Evolutionary conservation across 768 basidiomycete species (phyloP).

Genomic region (Kondoa subrosea): DNA sequence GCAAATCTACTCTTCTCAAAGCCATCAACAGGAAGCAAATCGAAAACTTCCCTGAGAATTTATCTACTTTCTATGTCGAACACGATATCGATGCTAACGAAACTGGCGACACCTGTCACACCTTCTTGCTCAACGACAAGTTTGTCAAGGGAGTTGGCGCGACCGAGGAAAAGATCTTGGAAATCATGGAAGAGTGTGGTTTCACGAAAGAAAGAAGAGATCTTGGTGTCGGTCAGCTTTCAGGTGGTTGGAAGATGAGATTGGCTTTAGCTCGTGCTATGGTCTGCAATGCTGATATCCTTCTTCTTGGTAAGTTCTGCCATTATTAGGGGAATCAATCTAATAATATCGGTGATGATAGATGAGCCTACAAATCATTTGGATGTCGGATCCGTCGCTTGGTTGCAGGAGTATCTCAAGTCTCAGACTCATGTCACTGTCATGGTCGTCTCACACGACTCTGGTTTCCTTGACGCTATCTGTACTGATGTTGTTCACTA

Average conservation of each 20-base stretch:
- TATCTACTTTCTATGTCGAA: slow-evolving; percentile 90
- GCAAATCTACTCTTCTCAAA: slow-evolving; percentile 89
- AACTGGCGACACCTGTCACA: slow-evolving; percentile 26
- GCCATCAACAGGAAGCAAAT: slow-evolving; percentile 81
- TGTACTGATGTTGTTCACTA: slow-evolving; percentile 97
- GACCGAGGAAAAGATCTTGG: slow-evolving; percentile 57
- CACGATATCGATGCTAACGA: slow-evolving; percentile 48
- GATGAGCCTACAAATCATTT: slow-evolving; percentile 33
- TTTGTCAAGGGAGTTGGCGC: slow-evolving; percentile 77
- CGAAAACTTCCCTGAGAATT: slow-evolving; percentile 79
- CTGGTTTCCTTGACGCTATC: slow-evolving; percentile 84
- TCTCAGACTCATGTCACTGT: slow-evolving; percentile 70
- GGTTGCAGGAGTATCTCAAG: slow-evolving; percentile 77
- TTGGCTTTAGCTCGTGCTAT: slow-evolving; percentile 85
- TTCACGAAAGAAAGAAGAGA: slow-evolving; percentile 73
- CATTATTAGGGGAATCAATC: slow-evolving; percentile 48
- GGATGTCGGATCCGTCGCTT: slow-evolving; percentile 56
- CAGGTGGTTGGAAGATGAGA: slow-evolving; percentile 99
- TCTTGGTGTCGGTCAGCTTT: slow-evolving; percentile 71
- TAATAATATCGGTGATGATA: slow-evolving; percentile 30
- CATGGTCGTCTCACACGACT: slow-evolving; percentile 90
- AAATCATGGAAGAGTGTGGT: slow-evolving; percentile 69
- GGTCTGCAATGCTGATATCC: slow-evolving; percentile 63
- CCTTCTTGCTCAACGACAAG: slow-evolving; percentile 38
- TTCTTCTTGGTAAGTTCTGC: slow-evolving; percentile 60